These are phyloP conservation scores for Rhodotorula sp. DNA, from an alignment of 1,284 basidiomycete genomes.

Conservation along the genomic window DNA sequence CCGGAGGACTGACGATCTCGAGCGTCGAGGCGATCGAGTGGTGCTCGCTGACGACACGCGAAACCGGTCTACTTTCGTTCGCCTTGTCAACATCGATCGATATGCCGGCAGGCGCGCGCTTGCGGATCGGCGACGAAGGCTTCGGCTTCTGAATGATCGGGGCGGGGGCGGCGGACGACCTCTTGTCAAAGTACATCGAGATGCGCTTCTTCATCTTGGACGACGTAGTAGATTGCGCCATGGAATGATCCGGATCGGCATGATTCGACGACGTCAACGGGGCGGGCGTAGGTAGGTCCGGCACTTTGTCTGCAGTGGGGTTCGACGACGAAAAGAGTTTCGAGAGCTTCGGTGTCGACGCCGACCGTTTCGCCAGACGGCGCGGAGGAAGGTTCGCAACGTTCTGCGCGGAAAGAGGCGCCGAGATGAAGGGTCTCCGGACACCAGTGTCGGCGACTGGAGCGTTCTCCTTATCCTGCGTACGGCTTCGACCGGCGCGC, in stretches of 20 bases:
- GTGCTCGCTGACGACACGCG: background rate
- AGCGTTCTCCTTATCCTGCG: conserved; percentile 19
- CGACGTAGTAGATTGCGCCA: background rate
- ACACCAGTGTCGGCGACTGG: background rate
- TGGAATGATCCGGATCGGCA: no score
- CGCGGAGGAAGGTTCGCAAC: background rate
- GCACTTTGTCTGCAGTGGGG: background rate
- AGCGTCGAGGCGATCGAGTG: conserved; percentile 7
- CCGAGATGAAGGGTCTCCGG: background rate
- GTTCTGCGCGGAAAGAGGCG: background rate
- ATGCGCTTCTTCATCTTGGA: conserved; percentile 16
- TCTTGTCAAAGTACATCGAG: conserved; percentile 16
- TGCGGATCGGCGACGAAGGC: background rate
- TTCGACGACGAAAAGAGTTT: conserved; percentile 9
- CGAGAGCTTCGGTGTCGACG: conserved; percentile 18
- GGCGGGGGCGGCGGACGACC: background rate
- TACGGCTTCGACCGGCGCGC: background rate
- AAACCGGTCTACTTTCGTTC: background rate
- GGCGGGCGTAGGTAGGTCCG: background rate
- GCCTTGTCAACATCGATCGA: conserved; percentile 14
- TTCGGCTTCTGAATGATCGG: conserved; percentile 2
- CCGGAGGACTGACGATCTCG: conserved; percentile 2
- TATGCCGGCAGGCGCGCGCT: background rate
- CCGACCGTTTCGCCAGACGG: background rate
- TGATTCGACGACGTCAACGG: background rate